Percentiles rank a stretch among this genome's conserved stretches.
These are phyloP conservation scores for Musa itinerans DNA, from an alignment of 176 grass and related monocot genomes.

Conservation along the genomic window DNA sequence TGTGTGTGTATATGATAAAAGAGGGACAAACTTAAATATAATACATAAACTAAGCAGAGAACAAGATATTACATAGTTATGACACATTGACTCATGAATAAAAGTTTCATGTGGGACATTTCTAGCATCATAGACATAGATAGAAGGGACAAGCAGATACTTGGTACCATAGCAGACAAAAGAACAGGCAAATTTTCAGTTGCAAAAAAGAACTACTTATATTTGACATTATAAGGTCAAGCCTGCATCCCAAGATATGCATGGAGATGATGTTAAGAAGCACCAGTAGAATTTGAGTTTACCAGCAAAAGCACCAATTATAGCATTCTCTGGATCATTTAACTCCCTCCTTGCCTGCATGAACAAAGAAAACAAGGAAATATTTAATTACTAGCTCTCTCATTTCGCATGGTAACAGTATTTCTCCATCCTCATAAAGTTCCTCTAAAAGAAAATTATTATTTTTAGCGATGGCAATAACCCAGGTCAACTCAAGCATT, in stretches of 20 bases:
- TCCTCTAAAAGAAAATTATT: not conserved
- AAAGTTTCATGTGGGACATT: not conserved
- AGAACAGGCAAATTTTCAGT: not conserved
- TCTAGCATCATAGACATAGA: not conserved
- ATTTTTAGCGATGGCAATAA: not conserved
- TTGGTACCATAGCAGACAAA: not conserved
- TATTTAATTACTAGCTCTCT: not conserved
- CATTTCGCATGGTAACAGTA: not conserved
- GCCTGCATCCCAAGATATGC: not conserved
- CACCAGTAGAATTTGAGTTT: constrained; percentile 8
- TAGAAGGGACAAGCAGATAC: not conserved
- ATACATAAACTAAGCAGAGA: no score
- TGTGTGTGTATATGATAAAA: no score
- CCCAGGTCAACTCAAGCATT: not conserved
- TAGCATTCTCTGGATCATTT: constrained; percentile 91
- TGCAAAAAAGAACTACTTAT: not conserved
- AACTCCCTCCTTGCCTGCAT: constrained; percentile 72
- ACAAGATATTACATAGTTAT: no score
- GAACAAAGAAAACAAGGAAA: not conserved
- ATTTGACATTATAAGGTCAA: not conserved
- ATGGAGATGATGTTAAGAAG: not conserved
- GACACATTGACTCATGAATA: not conserved
- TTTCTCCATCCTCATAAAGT: no score
- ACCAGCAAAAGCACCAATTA: constrained; percentile 95
- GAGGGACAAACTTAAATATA: no score